Base-by-base conservation (phyloP, 2,329 filamentous ascomycete genomes). In the Fusarium chlamydosporum region DNA sequence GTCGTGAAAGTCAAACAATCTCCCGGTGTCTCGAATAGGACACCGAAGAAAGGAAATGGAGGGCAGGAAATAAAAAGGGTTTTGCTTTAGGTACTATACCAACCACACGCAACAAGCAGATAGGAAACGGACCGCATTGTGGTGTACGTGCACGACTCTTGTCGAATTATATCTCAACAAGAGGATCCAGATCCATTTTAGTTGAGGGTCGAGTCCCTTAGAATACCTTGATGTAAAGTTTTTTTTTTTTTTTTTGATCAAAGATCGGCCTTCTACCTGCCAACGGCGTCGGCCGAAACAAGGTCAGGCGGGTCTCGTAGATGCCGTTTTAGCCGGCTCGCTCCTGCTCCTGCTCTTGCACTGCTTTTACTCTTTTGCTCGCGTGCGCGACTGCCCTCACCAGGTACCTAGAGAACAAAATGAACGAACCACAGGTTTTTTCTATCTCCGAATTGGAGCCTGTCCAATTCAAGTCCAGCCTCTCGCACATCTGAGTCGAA, bases 271-370 rank as follows among this genome's bases (percentile, higher is more conserved):
- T 57, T 26, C 29, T 46, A 33, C 45, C 35, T 54, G 10, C 60
- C 51, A 60, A 61, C 65, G 54, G 65, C 46, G 65, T 68, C 55
- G 65, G 60, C 65, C 65, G 65, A 68, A 66, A 35, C 29, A 65
- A 65, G 47, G 43, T 60, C 64, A 46, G 35, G 65, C 64, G 65
- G 65, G 65, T 68, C 65, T 60, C 13, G 31, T 18, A 35, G 70
- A 69, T 74, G 72, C 72, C 72, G 72, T 72, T 50, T 51, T 71
- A 74, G 35, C 72, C 72, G 72, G 53, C 35, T 50, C 27, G 53
- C 31, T 38, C 52, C 40, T 65, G 29, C 42, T 43, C 11, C 13
- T 15, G n/a, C 29, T 34, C n/a, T 12, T 45, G 20, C 23, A 12
- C n/a, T 43, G 18, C 16, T 41, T 23, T 34, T 45, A 20, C 26